phyloP scores from a whole-genome alignment of 257 asterid genomes.

The Lycium ferocissimum region DNA sequence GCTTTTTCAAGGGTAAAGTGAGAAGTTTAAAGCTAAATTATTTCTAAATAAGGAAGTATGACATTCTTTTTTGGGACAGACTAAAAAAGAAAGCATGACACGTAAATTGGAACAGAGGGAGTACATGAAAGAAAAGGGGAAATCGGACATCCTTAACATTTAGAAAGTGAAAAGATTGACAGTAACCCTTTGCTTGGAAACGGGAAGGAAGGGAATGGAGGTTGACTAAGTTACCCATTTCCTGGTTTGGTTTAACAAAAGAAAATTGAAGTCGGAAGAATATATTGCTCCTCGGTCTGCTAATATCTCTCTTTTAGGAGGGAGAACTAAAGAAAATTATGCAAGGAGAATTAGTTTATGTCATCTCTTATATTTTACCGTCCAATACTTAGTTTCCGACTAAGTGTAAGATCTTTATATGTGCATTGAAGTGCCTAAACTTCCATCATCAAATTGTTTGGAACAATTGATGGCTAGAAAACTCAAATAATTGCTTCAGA shows the following conservation, averaged over 20 bases:
- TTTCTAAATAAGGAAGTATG: neutral
- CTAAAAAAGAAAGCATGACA: neutral
- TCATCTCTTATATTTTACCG: neutral
- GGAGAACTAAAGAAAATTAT: neutral
- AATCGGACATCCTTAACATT: neutral
- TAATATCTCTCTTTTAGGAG: neutral
- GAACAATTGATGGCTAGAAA: constrained; percentile 21
- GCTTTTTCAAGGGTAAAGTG: neutral
- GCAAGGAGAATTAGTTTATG: neutral
- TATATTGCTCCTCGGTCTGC: neutral
- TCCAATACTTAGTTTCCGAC: neutral
- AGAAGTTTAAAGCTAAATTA: no score
- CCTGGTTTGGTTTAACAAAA: constrained; percentile 5
- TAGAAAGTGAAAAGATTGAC: neutral
- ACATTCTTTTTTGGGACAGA: neutral
- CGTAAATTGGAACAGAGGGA: neutral
- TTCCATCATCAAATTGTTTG: neutral
- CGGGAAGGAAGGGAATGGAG: neutral
- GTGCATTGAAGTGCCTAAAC: neutral
- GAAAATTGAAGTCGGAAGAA: neutral
- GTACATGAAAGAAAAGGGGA: neutral
- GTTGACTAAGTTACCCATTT: neutral
- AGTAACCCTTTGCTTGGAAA: neutral
- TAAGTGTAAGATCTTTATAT: neutral
- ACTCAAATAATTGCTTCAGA: neutral